Percentiles rank a stretch among this genome's conserved stretches.
Evolutionary conservation across 495 filamentous ascomycete genomes (phyloP).

Genomic region (Aspergillus haitiensis): DNA sequence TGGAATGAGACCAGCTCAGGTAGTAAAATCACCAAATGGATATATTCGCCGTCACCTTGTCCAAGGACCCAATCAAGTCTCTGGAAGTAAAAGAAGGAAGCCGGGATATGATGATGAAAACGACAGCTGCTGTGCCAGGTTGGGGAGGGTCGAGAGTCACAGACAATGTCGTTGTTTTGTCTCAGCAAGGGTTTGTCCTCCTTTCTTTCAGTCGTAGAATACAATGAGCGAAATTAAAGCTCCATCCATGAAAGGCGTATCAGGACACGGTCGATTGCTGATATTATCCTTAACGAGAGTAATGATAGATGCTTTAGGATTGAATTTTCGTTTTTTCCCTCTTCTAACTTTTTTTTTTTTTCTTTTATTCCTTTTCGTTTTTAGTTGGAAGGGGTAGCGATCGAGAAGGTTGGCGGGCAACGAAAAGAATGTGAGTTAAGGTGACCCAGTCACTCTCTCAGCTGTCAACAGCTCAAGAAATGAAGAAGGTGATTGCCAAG

Average conservation of each 20-base stretch:
- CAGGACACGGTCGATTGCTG: slow-evolving; percentile 11
- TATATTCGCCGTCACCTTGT: slow-evolving; percentile 5
- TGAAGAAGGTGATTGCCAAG: slow-evolving; percentile 18
- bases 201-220: background rate
- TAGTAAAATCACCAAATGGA: slow-evolving; percentile 9
- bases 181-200: background rate
- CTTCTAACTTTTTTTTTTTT: slow-evolving; percentile 5
- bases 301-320: slow-evolving; percentile 3
- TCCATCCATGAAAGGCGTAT: slow-evolving; percentile 1
- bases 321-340: background rate
- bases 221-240: slow-evolving; percentile 1
- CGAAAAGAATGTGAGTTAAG: slow-evolving; percentile 41
- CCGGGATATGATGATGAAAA: background rate
- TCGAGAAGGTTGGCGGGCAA: slow-evolving; percentile 33
- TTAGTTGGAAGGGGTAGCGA: slow-evolving; percentile 6
- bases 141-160: background rate
- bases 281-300: slow-evolving; percentile 5
- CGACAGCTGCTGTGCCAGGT: background rate
- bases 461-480: slow-evolving; percentile 18
- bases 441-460: slow-evolving; percentile 37
- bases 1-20: slow-evolving; percentile 30
- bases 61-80: background rate
- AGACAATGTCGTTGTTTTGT: slow-evolving; percentile 12
- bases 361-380: slow-evolving; percentile 12
- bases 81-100: background rate